Evolutionary conservation across 1,139 yeast species (phyloP).

Genomic region (Geotrichum citri-aurantii): DNA sequence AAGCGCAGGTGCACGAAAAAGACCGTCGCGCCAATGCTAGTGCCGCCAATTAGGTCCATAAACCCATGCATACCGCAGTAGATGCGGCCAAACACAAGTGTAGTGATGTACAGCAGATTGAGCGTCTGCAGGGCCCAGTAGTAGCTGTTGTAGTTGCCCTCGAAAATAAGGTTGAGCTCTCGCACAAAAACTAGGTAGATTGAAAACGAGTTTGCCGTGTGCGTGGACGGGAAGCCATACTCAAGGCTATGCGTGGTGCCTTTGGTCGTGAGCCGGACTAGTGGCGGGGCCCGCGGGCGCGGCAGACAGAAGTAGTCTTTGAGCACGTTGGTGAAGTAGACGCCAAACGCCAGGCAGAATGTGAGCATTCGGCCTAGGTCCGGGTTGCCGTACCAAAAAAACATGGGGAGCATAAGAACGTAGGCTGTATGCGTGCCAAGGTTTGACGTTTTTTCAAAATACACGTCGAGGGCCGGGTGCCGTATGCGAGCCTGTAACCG

Average conservation of each 20-base stretch:
- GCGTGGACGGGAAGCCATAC: conserved; percentile 93
- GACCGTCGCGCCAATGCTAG: conserved; percentile 49
- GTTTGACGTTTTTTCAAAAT: conserved; percentile 83
- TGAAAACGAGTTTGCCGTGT: conserved; percentile 86
- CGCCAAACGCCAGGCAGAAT: conserved; percentile 76
- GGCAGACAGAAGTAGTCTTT: conserved; percentile 89
- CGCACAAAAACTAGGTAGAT: conserved; percentile 52
- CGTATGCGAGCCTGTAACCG: not conserved
- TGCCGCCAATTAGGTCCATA: conserved; percentile 65
- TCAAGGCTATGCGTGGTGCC: conserved; percentile 76
- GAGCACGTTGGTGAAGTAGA: conserved; percentile 65
- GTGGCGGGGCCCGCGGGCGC: conserved; percentile 86
- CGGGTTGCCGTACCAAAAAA: conserved; percentile 74
- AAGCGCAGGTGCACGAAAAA: conserved; percentile 25
- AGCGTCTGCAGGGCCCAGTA: conserved; percentile 19
- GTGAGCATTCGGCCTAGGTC: conserved; percentile 58
- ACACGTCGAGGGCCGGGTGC: conserved; percentile 52
- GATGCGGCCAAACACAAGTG: conserved; percentile 71
- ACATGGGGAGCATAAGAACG: conserved; percentile 77
- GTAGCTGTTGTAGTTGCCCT: not conserved
- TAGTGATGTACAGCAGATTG: conserved; percentile 48
- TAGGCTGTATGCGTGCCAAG: conserved; percentile 92
- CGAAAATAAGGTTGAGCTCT: not conserved
- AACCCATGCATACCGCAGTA: conserved; percentile 99
- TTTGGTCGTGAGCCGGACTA: conserved; percentile 82